Base-by-base conservation (phyloP, 208 protist species). In the Angomonas ambiguus region DNA sequence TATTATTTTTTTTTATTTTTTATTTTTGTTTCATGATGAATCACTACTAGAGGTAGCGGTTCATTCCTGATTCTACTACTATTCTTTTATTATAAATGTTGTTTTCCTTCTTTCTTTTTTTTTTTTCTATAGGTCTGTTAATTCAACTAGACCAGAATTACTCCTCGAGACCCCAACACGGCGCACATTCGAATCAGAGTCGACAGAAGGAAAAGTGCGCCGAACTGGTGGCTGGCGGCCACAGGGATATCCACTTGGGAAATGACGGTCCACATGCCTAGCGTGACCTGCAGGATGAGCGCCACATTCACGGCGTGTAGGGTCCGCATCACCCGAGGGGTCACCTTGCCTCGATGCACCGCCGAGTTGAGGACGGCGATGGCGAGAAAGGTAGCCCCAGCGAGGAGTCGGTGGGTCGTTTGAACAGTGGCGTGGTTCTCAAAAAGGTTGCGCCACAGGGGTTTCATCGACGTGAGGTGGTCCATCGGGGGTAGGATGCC, bases 211-310 rank as follows among this genome's bases (percentile, higher is more conserved):
- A 91, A n/a, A 31, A 96, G 65, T 20, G 91, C 81, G n/a, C 84
- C 81, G 25, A 92, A 72, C 64, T 97, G 93, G 66, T 98, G 95
- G 8, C 77, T 70, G 18, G 86, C 87, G 2, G 91, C 97, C 6
- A 98, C 62, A 2, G 90, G 86, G 20, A 92, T 86, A 45, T 96
- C 89, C 18, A 98, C 96, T 59, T 87, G 82, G 18, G 84, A 96
- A 60, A 97, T 71, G 22, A 98, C 76, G 1, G 97, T 98, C 72
- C 93, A 80, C 41, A 98, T 93, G 59, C 97, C 97, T 1, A 98
- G 76, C 4, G 59, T 55, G 0, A 98, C 83, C 80, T 98, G 93
- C 24, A 82, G 25, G 16, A 88, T 42, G 49, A 91, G 73, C 20
- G 77, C 67, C 16, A 63, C 65, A 66, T 94, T 91, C 32, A 93